Base-by-base conservation (phyloP, 129 eudicot species). In the Dittrichia graveolens region DNA sequence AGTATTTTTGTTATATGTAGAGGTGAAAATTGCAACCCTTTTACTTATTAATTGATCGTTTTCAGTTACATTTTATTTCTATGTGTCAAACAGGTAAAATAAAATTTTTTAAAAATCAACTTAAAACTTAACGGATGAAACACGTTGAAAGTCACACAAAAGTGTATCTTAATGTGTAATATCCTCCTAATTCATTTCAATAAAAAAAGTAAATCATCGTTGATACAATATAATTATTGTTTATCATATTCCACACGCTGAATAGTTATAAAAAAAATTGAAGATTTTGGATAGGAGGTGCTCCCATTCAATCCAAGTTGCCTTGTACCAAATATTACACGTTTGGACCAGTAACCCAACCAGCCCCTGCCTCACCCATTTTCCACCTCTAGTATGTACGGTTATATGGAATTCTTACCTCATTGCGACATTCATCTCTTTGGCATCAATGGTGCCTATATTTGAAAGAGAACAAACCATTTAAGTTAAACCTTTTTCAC, bases 381-480 rank as follows among this genome's bases (percentile, higher is more conserved):
- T 15, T 10, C 49, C 61, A 50, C 38, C 37, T 39, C 41, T 54
- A 43, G 53, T 42, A 61, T 11, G 15, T 40, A 59, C 8, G 5
- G 45, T n/a, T 24, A 58, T 37, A 77, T 66, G 39, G 54, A 49
- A 69, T 3, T 63, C 72, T 46, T 80, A 93, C 98, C 98, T 90
- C 98, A 93, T 93, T 18, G 96, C 98, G 79, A 89, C 92, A 85
- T 93, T 93, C 83, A 93, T 79, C 83, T 93, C 98, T 73, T 90
- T 93, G 39, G 96, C 96, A 80, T 90, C 98, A 84, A 93, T 93
- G 58, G 96, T 90, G 16, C 96, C 98, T 93, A 50, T 54, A 80
- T 10, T 78, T n/a, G 18, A 68, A 58, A 41, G 57, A 37, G 45
- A 58, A 18, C 15, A 63, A 24, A 74, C 49, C n/a, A 78, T 48